Percentiles rank a stretch among this genome's conserved stretches.
Evolutionary conservation across 345 rosid species (phyloP).

Genomic region (Gossypium stocksii): DNA sequence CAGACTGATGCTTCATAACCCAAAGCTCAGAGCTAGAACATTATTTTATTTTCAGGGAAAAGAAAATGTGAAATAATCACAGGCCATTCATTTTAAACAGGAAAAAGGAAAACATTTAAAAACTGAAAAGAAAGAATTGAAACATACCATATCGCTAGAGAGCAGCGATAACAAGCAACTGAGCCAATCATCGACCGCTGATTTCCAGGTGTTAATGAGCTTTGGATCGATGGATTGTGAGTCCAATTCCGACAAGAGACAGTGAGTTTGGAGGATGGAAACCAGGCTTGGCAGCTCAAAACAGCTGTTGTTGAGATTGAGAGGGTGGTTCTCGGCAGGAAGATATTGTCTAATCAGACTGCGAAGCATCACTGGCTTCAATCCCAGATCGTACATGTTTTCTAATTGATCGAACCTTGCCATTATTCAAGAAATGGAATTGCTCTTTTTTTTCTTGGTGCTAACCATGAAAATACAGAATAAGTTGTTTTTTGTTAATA

Average conservation of each 20-base stretch:
- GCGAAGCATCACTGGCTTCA: conserved; percentile 61
- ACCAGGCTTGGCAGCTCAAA: conserved; percentile 43
- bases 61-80: background rate
- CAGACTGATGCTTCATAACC: background rate
- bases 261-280: conserved; percentile 39
- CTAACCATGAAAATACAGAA: background rate
- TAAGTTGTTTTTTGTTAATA: background rate
- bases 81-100: background rate
- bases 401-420: conserved; percentile 35
- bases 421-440: conserved; percentile 22
- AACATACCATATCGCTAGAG: conserved; percentile 47
- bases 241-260: conserved; percentile 47
- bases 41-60: background rate
- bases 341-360: conserved; percentile 46
- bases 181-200: conserved; percentile 73
- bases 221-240: conserved; percentile 30
- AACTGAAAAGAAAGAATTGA: background rate
- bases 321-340: conserved; percentile 56
- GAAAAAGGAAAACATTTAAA: background rate
- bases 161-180: conserved; percentile 39
- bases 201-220: conserved; percentile 39
- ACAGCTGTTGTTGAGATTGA: conserved; percentile 16
- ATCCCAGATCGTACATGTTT: conserved; percentile 45
- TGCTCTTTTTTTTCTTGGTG: background rate
- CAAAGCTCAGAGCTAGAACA: background rate